Evolutionary conservation across 108 stramenopile genomes (phyloP).

Genomic region (Pelagomonas calceolata): DNA sequence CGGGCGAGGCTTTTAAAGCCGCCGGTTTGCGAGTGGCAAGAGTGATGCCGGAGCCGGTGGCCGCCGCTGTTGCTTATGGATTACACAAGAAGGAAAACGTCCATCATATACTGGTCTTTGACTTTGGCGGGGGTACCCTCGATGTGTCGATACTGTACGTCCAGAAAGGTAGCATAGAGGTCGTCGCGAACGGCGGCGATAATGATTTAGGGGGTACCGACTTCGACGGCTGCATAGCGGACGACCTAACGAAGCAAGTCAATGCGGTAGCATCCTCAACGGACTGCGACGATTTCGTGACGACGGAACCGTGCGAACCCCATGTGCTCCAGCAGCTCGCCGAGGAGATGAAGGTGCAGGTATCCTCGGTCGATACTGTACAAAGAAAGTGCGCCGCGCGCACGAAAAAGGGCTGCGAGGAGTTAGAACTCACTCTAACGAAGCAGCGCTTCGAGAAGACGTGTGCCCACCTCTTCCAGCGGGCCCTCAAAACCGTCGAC

Average conservation of each 20-base stretch:
- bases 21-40: constrained; percentile 74
- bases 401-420: constrained; percentile 40
- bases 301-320: constrained; percentile 41
- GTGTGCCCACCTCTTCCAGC: constrained; percentile 53
- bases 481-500: constrained; percentile 60
- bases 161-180: constrained; percentile 71
- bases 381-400: constrained; percentile 17
- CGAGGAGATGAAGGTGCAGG: constrained; percentile 60
- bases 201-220: constrained; percentile 73
- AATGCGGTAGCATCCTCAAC: constrained; percentile 1
- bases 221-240: constrained; percentile 76
- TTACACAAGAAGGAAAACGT: constrained; percentile 81
- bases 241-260: constrained; percentile 32
- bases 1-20: constrained; percentile 56
- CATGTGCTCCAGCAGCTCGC: constrained; percentile 65
- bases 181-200: constrained; percentile 84
- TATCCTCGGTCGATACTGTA: constrained; percentile 20
- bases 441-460: constrained; percentile 58
- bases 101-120: constrained; percentile 90
- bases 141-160: constrained; percentile 85
- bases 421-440: constrained; percentile 47
- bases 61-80: constrained; percentile 91
- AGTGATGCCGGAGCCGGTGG: constrained; percentile 79
- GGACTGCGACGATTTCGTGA: constrained; percentile 32
- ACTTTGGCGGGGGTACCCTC: constrained; percentile 93